phyloP scores from a whole-genome alignment of 73 alveolate genomes.

The Stentor coeruleus region DNA sequence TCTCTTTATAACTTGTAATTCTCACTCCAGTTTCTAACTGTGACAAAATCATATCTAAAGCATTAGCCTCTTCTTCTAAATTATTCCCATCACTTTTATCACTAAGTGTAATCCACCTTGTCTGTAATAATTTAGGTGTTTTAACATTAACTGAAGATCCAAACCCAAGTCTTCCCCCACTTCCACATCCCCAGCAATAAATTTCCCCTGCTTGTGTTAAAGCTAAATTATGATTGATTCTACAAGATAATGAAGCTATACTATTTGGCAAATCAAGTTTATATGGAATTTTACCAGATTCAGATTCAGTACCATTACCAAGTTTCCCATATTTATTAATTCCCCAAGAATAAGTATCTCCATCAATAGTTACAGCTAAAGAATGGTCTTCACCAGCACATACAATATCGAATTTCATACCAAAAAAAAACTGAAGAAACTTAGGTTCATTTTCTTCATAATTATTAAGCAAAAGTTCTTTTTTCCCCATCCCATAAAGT shows the following conservation, averaged over 20 bases:
- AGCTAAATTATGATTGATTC: conserved; percentile 53
- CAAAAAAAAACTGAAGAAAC: not conserved
- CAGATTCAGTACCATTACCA: conserved; percentile 7
- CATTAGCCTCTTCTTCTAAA: not conserved
- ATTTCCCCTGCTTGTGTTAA: conserved; percentile 47
- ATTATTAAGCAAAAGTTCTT: not conserved
- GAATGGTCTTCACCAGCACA: conserved; percentile 87
- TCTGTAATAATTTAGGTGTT: conserved; percentile 25
- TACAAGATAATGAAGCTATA: conserved; percentile 39
- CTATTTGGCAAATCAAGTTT: not conserved
- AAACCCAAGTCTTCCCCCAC: conserved; percentile 64
- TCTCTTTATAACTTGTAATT: conserved; percentile 2
- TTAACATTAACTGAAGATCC: conserved; percentile 15
- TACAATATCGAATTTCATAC: not conserved
- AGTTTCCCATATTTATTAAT: conserved; percentile 16
- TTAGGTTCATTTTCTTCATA: not conserved
- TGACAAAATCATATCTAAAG: conserved; percentile 9
- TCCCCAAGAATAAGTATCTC: conserved; percentile 17
- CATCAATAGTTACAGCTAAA: conserved; percentile 28
- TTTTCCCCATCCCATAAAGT: not conserved
- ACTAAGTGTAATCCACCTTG: not conserved
- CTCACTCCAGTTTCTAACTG: conserved; percentile 27
- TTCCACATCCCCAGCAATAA: conserved; percentile 53
- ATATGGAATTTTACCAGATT: not conserved
- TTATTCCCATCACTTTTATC: not conserved